Evolutionary conservation across 192 early-diverging fungal genomes (phyloP).

Genomic region (Backusella parvicylindrica): DNA sequence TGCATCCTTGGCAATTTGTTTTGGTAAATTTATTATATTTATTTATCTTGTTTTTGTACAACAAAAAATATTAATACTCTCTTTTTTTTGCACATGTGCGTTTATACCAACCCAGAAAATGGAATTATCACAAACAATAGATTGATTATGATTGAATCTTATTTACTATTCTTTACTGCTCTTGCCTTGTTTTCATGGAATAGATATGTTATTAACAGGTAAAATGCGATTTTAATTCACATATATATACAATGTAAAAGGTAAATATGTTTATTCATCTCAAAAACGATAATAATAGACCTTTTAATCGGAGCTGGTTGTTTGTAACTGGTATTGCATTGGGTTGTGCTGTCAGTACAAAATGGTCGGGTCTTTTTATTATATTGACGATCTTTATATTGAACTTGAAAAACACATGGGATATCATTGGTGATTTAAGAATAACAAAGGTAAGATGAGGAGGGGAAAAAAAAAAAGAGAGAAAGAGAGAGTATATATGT

Average conservation of each 20-base stretch:
- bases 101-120: slow-evolving; percentile 59
- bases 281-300: slow-evolving; percentile 25
- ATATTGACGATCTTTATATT: slow-evolving; percentile 83
- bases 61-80: neutral
- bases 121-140: slow-evolving; percentile 83
- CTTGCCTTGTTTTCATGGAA: slow-evolving; percentile 80
- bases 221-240: neutral
- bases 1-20: slow-evolving; percentile 70
- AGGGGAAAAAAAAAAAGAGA: neutral
- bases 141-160: slow-evolving; percentile 88
- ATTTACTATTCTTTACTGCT: slow-evolving; percentile 83
- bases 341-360: slow-evolving; percentile 72
- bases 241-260: neutral
- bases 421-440: slow-evolving; percentile 69
- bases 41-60: neutral
- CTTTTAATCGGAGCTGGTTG: slow-evolving; percentile 74
- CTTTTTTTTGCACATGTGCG: neutral
- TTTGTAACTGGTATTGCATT: slow-evolving; percentile 77
- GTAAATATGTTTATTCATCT: neutral
- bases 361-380: slow-evolving; percentile 94
- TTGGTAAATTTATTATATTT: slow-evolving; percentile 53
- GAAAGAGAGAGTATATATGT: neutral
- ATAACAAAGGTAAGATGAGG: slow-evolving; percentile 31
- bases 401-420: slow-evolving; percentile 84
- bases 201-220: slow-evolving; percentile 65